These are phyloP conservation scores for Hypoxylon intermedium DNA, from an alignment of 495 filamentous ascomycete genomes.

Conservation along the genomic window DNA sequence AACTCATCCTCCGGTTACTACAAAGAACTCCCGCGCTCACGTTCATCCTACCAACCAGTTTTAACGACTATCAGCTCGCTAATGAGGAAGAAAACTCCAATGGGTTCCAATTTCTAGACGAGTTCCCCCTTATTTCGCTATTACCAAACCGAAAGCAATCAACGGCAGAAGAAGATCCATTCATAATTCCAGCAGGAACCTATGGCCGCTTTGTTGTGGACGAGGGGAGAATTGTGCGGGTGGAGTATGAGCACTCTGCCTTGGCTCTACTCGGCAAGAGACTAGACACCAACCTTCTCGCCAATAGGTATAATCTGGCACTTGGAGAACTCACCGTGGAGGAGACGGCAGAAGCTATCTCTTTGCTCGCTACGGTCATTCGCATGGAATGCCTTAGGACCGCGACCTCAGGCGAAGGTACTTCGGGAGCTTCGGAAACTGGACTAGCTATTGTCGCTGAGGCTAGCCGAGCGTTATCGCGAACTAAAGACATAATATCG, in stretches of 20 bases:
- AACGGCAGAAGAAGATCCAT: constrained; percentile 46
- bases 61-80: constrained; percentile 72
- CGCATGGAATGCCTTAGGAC: constrained; percentile 46
- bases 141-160: constrained; percentile 39
- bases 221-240: constrained; percentile 57
- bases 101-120: constrained; percentile 60
- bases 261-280: constrained; percentile 78
- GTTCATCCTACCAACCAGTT: constrained; percentile 68
- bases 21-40: constrained; percentile 74
- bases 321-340: constrained; percentile 45
- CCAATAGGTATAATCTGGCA: constrained; percentile 42
- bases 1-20: constrained; percentile 62
- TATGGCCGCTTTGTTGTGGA: constrained; percentile 74
- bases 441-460: constrained; percentile 65
- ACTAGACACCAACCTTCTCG: constrained; percentile 62
- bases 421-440: constrained; percentile 39
- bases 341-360: constrained; percentile 51
- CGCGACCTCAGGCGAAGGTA: constrained; percentile 25
- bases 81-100: constrained; percentile 86
- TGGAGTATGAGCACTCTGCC: constrained; percentile 78
- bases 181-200: constrained; percentile 67
- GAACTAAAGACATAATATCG: constrained; percentile 77
- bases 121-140: constrained; percentile 61
- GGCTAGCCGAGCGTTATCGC: constrained; percentile 74
- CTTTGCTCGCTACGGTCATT: constrained; percentile 52